Evolutionary conservation across 208 protist genomes (phyloP), one percentile per base, ranked within the genome.

Genomic region (Histomonas meleagridis): DNA sequence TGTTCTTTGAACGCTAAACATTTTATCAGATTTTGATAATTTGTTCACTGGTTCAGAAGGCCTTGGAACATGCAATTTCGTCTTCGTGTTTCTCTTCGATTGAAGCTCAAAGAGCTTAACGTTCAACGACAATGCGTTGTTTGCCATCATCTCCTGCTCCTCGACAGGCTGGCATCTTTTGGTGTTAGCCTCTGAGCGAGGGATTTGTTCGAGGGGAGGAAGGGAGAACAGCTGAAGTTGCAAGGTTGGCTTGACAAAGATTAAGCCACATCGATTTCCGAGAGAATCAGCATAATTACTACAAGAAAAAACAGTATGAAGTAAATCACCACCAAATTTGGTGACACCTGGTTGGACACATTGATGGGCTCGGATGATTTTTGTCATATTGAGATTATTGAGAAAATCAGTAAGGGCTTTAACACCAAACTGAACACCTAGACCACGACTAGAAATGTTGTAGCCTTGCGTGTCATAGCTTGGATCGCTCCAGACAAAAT

Each of bases 251-350:
- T 86, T 51, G 1, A 86, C 43, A 46, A 86, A 86, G 32, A 86
- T 26, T 55, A 86, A 55, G 1, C 76, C 76, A 16, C 76, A 86
- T 5, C 76, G 5, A 55, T 86, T 86, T 32, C 46, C 76, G 51
- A 43, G n/a, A 26, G 76, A 23, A 86, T 86, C 46, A 3, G 76
- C 76, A 49, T 86, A 86, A 86, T 86, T 86, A 32, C 40, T 51
- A 46, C 76, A 86, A 53, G n/a, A 43, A 28, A 86, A 86, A 35
- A 86, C 76, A 26, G 76, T 86, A 86, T 86, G 55, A 40, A 86
- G 16, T 1, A 55, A 5, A 5, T 48, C 76, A 32, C 38, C 76
- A 32, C 43, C 14, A 38, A 46, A 43, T 35, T 86, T 86, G 26
- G 32, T 18, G 32, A 86, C 46, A 51, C 76, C 76, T n/a, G 23